Evolutionary conservation across 352 stramenopile species (phyloP), one percentile per base, ranked within the genome.

Genomic region (Peronospora destructor): DNA sequence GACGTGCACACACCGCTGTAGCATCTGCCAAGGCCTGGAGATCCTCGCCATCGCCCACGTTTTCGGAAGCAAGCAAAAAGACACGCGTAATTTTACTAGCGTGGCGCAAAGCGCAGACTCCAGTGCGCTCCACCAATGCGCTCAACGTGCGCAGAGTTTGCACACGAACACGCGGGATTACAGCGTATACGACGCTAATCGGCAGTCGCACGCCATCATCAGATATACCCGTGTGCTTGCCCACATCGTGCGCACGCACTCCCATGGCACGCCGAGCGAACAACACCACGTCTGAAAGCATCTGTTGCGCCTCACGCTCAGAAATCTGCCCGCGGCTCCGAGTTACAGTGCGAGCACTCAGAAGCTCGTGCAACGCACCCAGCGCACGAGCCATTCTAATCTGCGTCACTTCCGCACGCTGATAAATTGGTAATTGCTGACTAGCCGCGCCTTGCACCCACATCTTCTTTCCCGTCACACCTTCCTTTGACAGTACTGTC

Each of bases 181-280:
- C 59, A 28, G 75, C 79, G 43, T 84, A 91, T 32, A 91, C 71
- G 13, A 90, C 73, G 36, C 79, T 89, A 13, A 73, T 44, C 0
- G 82, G 82, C 3, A 93, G 57, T 0, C 76, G 71, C n/a, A 77
- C 63, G 25, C 82, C 82, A 59, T 93, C 79, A 16, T 88, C 76
- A 4, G 82, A 93, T 17, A 91, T 66, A 13, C 76, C 79, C 8
- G 73, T 88, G 47, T 91, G 79, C 65, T 89, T 89, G 38, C 82
- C 82, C 37, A 91, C 70, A 32, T 90, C 76, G 16, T 84, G 66
- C 6, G 74, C 82, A 14, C 73, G 75, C 28, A 89, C 60, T 3
- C 59, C 66, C 44, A 93, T 60, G 4, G 82, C 68, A 13, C 82
- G 76, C 6, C 77, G 77, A 39, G 69, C 60, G 17, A 90, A 66